These are phyloP conservation scores for Apiospora phragmitis DNA, from an alignment of 2,329 filamentous ascomycete genomes.

Conservation along the genomic window DNA sequence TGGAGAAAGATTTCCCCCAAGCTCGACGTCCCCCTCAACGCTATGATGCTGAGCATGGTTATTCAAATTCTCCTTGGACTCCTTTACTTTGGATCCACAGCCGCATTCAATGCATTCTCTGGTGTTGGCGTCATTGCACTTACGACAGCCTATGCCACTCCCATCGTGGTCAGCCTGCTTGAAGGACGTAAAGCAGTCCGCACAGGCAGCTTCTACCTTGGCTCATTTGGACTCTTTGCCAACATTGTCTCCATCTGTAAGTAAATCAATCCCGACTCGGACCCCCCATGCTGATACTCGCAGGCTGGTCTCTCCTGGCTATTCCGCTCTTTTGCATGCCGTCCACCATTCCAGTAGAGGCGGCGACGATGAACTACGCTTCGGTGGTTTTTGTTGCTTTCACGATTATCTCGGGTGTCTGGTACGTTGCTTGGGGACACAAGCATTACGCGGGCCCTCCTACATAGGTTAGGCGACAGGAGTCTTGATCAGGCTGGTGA, in stretches of 20 bases:
- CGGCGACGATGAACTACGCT: slow-evolving; percentile 69
- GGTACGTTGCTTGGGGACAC: slow-evolving; percentile 71
- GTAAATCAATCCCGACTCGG: slow-evolving; percentile 26
- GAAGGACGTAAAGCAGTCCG: slow-evolving; percentile 60
- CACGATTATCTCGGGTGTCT: slow-evolving; percentile 58
- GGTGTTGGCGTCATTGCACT: slow-evolving; percentile 70
- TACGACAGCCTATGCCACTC: slow-evolving; percentile 67
- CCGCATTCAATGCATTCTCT: slow-evolving; percentile 73
- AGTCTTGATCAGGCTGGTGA: slow-evolving; percentile 6
- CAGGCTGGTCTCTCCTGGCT: slow-evolving; percentile 67
- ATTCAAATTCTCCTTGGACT: slow-evolving; percentile 64
- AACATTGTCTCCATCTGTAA: slow-evolving; percentile 66
- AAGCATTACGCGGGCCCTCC: slow-evolving; percentile 61
- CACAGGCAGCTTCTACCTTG: slow-evolving; percentile 61
- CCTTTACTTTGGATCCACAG: slow-evolving; percentile 68
- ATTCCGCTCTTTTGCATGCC: slow-evolving; percentile 78
- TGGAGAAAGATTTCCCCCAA: slow-evolving; percentile 64
- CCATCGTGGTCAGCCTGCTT: slow-evolving; percentile 64
- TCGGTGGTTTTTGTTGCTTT: slow-evolving; percentile 73
- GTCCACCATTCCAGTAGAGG: slow-evolving; percentile 54
- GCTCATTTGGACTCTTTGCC: slow-evolving; percentile 58
- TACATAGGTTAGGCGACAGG: slow-evolving; percentile 4
- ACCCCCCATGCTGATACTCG: slow-evolving; percentile 27
- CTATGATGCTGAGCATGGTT: slow-evolving; percentile 70
- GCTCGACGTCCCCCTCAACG: slow-evolving; percentile 67